These are phyloP conservation scores for Fusarium nygamai DNA, from an alignment of 2,329 filamentous ascomycete species.

Conservation along the genomic window DNA sequence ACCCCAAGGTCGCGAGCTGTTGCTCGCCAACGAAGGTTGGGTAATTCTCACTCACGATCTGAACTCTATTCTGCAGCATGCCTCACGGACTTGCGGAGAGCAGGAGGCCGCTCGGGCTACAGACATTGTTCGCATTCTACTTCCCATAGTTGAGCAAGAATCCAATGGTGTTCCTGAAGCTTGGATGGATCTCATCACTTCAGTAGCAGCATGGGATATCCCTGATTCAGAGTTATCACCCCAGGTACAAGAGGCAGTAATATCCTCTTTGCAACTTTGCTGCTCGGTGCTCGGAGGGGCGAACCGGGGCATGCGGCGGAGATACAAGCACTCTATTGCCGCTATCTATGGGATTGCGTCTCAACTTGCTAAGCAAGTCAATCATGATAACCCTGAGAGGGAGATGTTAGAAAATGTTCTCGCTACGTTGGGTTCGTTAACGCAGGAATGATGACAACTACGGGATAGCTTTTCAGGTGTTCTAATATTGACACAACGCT, in stretches of 20 bases:
- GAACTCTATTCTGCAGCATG: constrained; percentile 52
- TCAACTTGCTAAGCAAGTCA: constrained; percentile 51
- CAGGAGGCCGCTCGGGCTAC: constrained; percentile 57
- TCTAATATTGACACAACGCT: not conserved
- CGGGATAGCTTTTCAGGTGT: not conserved
- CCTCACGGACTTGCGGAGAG: constrained; percentile 38
- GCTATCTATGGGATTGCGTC: constrained; percentile 61
- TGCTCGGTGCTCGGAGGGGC: constrained; percentile 61
- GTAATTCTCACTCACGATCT: constrained; percentile 61
- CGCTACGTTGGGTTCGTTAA: constrained; percentile 43
- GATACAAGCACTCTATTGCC: constrained; percentile 62
- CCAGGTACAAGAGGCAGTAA: constrained; percentile 58
- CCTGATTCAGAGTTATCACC: constrained; percentile 44
- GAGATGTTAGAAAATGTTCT: constrained; percentile 60
- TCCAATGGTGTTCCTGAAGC: constrained; percentile 57
- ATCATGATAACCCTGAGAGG: constrained; percentile 46
- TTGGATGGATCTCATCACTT: constrained; percentile 67
- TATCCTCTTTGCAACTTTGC: constrained; percentile 66
- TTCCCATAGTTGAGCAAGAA: constrained; percentile 61
- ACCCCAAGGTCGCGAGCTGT: constrained; percentile 57
- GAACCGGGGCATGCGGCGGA: constrained; percentile 56
- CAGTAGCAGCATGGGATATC: constrained; percentile 59
- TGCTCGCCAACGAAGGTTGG: constrained; percentile 66
- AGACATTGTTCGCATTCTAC: constrained; percentile 65
- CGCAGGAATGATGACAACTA: not conserved